phyloP scores from a whole-genome alignment of 2,329 filamentous ascomycete species.

The Coniochaeta hoffmannii region DNA sequence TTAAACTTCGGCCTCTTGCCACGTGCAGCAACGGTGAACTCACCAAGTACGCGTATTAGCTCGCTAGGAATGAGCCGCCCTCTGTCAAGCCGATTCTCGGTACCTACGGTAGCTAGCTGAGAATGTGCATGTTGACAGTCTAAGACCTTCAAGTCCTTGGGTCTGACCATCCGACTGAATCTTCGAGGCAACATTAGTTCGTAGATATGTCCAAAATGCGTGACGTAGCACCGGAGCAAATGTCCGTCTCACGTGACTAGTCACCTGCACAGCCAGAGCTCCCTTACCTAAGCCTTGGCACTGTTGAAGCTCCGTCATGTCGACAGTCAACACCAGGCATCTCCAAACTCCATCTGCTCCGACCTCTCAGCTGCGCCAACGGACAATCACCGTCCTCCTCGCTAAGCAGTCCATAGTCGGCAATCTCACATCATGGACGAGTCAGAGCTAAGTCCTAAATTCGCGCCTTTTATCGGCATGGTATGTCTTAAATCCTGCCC shows the following conservation, averaged over 20 bases:
- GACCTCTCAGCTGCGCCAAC: background rate
- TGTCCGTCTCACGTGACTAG: background rate
- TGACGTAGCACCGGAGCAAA: background rate
- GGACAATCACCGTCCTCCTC: background rate
- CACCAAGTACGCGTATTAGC: background rate
- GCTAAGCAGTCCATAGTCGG: background rate
- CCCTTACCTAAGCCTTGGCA: background rate
- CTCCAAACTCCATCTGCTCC: background rate
- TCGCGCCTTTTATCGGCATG: constrained; percentile 85
- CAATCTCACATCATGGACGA: constrained; percentile 36
- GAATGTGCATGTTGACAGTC: too few relatives aligned
- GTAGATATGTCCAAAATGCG: background rate
- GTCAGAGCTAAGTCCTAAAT: constrained; percentile 64
- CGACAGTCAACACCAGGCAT: background rate
- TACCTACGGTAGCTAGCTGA: background rate
- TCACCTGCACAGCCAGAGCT: background rate
- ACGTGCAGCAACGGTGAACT: background rate
- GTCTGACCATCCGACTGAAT: too few relatives aligned
- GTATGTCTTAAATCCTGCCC: constrained; percentile 39
- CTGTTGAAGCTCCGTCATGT: background rate
- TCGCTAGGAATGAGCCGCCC: too few relatives aligned
- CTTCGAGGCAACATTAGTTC: too few relatives aligned
- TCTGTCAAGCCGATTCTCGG: too few relatives aligned
- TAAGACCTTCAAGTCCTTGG: too few relatives aligned
- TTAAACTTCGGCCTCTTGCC: background rate